phyloP scores from a whole-genome alignment of 1,284 basidiomycete genomes.

The Golubevia pallescens region DNA sequence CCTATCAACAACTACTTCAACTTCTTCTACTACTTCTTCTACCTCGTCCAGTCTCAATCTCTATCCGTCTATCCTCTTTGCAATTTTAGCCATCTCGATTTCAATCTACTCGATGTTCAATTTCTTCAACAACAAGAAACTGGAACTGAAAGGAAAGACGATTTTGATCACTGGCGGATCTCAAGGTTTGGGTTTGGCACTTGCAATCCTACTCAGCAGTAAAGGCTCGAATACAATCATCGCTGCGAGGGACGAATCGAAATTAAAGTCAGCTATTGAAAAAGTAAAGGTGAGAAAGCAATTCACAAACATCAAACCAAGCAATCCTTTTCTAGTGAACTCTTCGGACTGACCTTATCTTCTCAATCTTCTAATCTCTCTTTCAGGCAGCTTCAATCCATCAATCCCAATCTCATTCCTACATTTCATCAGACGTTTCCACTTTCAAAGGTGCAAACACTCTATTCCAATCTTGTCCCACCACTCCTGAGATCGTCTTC shows the following conservation, averaged over 20 bases:
- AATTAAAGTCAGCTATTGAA: constrained; percentile 71
- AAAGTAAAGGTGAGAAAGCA: constrained; percentile 71
- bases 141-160: too few relatives aligned
- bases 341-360: neutral
- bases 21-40: too few relatives aligned
- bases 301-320: constrained; percentile 1
- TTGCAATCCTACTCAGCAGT: constrained; percentile 74
- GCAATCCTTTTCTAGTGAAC: constrained; percentile 12
- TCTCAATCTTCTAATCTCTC: neutral
- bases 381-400: neutral
- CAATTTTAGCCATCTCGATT: too few relatives aligned
- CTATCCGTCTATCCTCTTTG: too few relatives aligned
- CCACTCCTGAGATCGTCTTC: constrained; percentile 67
- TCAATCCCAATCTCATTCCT: constrained; percentile 15
- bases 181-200: constrained; percentile 76
- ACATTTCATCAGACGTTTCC: constrained; percentile 48
- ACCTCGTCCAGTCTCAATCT: too few relatives aligned
- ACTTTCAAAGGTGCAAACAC: constrained; percentile 39
- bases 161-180: constrained; percentile 84
- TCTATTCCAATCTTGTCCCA: constrained; percentile 18
- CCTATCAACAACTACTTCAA: too few relatives aligned
- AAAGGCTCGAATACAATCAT: constrained; percentile 81
- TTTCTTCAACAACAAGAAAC: too few relatives aligned
- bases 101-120: too few relatives aligned
- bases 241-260: constrained; percentile 74